Evolutionary conservation across 73 alveolate genomes (phyloP).

Genomic region (Paramecium tetraurelia): DNA sequence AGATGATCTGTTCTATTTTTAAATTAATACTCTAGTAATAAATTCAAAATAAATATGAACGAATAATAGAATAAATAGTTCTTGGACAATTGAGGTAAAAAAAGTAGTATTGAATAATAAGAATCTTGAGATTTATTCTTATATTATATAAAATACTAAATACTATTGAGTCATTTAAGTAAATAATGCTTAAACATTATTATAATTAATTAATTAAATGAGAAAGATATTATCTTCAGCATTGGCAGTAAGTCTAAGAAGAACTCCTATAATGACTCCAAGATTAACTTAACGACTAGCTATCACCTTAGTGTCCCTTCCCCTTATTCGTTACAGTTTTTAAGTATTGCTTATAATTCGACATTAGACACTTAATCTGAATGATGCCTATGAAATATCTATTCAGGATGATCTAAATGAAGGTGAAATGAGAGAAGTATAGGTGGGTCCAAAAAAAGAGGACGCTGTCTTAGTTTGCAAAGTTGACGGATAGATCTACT

Average conservation of each 20-base stretch:
- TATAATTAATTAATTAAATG: not conserved
- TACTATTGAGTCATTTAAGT: not conserved
- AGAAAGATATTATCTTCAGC: constrained; percentile 30
- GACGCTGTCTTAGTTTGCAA: constrained; percentile 63
- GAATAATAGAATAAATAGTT: no score
- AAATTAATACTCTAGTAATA: no score
- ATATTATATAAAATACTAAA: not conserved
- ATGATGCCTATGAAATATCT: constrained; percentile 14
- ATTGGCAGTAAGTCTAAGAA: not conserved
- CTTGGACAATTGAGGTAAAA: not conserved
- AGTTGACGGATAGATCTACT: constrained; percentile 61
- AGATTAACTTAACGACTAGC: not conserved
- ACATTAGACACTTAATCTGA: constrained; percentile 13
- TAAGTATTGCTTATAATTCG: not conserved
- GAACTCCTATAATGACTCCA: not conserved
- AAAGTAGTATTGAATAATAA: not conserved
- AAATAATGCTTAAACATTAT: not conserved
- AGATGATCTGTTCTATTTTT: no score
- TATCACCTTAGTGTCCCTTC: not conserved
- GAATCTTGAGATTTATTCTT: not conserved
- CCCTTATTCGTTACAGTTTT: not conserved
- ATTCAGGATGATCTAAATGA: constrained; percentile 49
- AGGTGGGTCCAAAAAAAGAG: constrained; percentile 68
- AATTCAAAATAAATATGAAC: no score
- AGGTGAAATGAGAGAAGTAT: constrained; percentile 61